Conservation (phyloP, 371 early-diverging fungal genomes). For the Mortierella sp. region DNA sequence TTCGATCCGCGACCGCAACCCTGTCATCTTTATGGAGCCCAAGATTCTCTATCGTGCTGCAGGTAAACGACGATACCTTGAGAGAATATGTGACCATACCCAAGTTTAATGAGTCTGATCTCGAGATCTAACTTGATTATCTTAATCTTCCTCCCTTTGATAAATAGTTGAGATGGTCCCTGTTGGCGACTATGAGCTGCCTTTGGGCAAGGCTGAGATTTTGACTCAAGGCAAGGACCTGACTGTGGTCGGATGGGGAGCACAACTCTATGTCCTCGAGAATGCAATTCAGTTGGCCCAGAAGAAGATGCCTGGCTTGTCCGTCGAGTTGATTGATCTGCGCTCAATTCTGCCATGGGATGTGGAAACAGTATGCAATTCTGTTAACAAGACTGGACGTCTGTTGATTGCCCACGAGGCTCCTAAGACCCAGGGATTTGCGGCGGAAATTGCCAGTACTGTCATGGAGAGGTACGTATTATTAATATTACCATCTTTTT, state of each 20-base stretch:
- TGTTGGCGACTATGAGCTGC: constrained; percentile 91
- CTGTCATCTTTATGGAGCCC: constrained; percentile 97
- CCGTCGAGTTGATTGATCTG: constrained; percentile 95
- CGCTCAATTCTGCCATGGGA: constrained; percentile 96
- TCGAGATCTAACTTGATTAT: too few relatives aligned
- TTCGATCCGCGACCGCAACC: constrained; percentile 95
- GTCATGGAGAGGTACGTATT: constrained; percentile 88
- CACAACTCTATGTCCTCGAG: constrained; percentile 95
- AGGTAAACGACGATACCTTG: constrained; percentile 57
- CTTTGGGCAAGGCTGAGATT: constrained; percentile 95
- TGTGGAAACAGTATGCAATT: constrained; percentile 90
- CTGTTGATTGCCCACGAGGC: constrained; percentile 97
- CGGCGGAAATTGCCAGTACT: constrained; percentile 93
- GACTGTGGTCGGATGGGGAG: constrained; percentile 95
- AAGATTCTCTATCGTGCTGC: constrained; percentile 97
- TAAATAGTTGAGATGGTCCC: constrained; percentile 94
- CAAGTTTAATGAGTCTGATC: not conserved
- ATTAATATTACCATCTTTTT: not conserved
- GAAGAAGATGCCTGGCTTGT: constrained; percentile 88
- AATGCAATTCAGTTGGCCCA: constrained; percentile 92
- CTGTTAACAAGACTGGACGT: constrained; percentile 97
- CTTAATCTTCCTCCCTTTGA: not conserved
- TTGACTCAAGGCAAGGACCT: constrained; percentile 91
- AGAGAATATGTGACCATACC: not conserved
- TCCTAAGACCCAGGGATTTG: constrained; percentile 93